phyloP scores from a whole-genome alignment of 129 eudicot species.

The Logfia minima region DNA sequence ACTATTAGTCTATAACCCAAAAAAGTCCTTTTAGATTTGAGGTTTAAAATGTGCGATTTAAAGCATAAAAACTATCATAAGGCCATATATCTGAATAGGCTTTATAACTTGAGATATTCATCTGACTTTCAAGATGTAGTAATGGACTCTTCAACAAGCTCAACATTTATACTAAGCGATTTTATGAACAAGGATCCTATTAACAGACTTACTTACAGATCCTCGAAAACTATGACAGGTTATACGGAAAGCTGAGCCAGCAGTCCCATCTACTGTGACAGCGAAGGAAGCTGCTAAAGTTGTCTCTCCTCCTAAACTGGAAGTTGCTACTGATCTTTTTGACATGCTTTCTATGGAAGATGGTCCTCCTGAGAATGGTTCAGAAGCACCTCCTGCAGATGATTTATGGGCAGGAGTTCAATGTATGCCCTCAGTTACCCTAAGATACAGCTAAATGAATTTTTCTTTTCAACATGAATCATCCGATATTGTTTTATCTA shows the following conservation, averaged over 20 bases:
- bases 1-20: background rate
- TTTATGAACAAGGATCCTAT: conserved; percentile 3
- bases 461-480: background rate
- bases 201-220: conserved; percentile 10
- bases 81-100: background rate
- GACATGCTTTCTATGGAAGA: conserved; percentile 80
- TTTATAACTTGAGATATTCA: background rate
- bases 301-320: conserved; percentile 59
- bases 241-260: conserved; percentile 50
- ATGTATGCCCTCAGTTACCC: conserved; percentile 45
- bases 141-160: background rate
- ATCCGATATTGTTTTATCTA: background rate
- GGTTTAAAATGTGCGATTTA: background rate
- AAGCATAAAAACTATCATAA: background rate
- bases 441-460: background rate
- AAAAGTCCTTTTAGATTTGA: background rate
- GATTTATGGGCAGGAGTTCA: conserved; percentile 94
- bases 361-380: conserved; percentile 51
- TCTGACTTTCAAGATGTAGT: conserved; percentile 8
- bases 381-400: conserved; percentile 58
- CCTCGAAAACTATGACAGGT: conserved; percentile 40
- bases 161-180: background rate
- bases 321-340: conserved; percentile 88
- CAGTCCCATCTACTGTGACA: conserved; percentile 38
- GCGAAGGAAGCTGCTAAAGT: conserved; percentile 47